Percentiles rank a stretch among this genome's conserved stretches.
These are phyloP conservation scores for Colletotrichum ledebouriae DNA, from an alignment of 2,329 filamentous ascomycete species.

Conservation along the genomic window DNA sequence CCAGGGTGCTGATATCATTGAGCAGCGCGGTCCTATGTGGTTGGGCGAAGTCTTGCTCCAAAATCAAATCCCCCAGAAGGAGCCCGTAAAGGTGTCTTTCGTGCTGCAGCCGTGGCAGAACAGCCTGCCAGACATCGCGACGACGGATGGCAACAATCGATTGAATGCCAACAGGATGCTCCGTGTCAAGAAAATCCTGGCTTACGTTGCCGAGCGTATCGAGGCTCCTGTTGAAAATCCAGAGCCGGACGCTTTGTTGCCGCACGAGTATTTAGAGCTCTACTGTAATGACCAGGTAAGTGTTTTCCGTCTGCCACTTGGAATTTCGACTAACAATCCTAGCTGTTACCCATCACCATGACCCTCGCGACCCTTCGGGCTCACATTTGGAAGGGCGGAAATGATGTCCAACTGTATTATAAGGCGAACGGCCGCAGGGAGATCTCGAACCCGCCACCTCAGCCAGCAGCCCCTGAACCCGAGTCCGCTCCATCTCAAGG, in stretches of 20 bases:
- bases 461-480: constrained; percentile 25
- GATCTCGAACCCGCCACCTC: constrained; percentile 55
- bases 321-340: constrained; percentile 23
- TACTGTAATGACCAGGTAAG: constrained; percentile 93
- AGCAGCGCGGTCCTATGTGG: constrained; percentile 91
- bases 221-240: constrained; percentile 76
- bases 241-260: constrained; percentile 73
- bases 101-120: constrained; percentile 86
- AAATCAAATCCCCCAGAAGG: constrained; percentile 87
- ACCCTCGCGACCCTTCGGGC: constrained; percentile 93
- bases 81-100: constrained; percentile 97
- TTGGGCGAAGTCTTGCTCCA: constrained; percentile 87
- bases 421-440: constrained; percentile 89
- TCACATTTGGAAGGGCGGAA: constrained; percentile 95
- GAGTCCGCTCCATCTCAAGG: constrained; percentile 32
- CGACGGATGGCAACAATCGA: constrained; percentile 85
- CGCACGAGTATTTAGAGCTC: constrained; percentile 94
- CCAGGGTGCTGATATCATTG: constrained; percentile 83
- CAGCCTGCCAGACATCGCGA: constrained; percentile 79
- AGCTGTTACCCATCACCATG: constrained; percentile 84
- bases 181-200: constrained; percentile 91
- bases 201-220: constrained; percentile 92
- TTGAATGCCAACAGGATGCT: constrained; percentile 98
- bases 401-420: constrained; percentile 91
- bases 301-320: constrained; percentile 39